These are phyloP conservation scores for Colletotrichum nymphaeae DNA, from an alignment of 2,329 filamentous ascomycete species.

Conservation along the genomic window DNA sequence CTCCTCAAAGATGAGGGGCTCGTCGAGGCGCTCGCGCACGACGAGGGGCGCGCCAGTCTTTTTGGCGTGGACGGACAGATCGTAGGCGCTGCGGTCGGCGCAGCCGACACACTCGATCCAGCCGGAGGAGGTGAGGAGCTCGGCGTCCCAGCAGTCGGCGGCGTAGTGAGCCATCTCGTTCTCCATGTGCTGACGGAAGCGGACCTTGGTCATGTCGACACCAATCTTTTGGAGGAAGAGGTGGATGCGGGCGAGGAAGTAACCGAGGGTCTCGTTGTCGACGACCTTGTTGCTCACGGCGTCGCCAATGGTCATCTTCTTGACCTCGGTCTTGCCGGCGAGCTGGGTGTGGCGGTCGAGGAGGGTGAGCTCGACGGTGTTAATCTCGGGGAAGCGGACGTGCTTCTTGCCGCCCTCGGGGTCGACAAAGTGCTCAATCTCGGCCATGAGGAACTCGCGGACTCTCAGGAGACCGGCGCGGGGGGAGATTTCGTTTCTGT, in stretches of 20 bases:
- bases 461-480: conserved; percentile 91
- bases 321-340: conserved; percentile 82
- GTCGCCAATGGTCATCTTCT: conserved; percentile 82
- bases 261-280: conserved; percentile 97
- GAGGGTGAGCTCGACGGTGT: conserved; percentile 84
- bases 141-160: conserved; percentile 97
- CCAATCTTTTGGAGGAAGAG: conserved; percentile 91
- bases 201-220: conserved; percentile 86
- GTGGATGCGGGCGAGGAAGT: conserved; percentile 95
- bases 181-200: conserved; percentile 96
- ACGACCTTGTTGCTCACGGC: conserved; percentile 86
- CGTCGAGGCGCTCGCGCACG: conserved; percentile 83
- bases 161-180: conserved; percentile 89
- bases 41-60: conserved; percentile 89
- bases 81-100: conserved; percentile 94
- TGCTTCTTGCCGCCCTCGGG: conserved; percentile 96
- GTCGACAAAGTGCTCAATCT: conserved; percentile 99
- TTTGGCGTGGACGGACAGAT: conserved; percentile 91
- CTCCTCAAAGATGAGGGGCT: conserved; percentile 84
- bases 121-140: conserved; percentile 89
- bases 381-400: conserved; percentile 85
- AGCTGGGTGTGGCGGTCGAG: conserved; percentile 89
- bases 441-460: conserved; percentile 97
- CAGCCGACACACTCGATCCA: conserved; percentile 99
- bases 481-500: conserved; percentile 97